Percentiles rank a stretch among this genome's conserved stretches.
phyloP scores from a whole-genome alignment of 2,329 filamentous ascomycete genomes.

The Rhinocladiella mackenziei region DNA sequence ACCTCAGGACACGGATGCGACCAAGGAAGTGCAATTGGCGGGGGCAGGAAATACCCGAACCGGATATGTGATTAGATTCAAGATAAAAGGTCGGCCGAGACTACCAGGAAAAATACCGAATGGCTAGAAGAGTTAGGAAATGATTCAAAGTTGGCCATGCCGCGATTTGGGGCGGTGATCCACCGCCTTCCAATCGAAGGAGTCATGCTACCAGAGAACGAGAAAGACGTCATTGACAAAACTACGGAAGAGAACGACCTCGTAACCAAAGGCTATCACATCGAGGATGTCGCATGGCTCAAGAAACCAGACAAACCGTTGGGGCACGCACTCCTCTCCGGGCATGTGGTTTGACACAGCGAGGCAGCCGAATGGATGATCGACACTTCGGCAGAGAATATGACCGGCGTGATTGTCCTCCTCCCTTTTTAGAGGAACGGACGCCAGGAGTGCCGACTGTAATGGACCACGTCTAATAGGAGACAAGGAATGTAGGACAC shows the following conservation, averaged over 20 bases:
- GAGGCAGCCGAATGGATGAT: conserved; percentile 30
- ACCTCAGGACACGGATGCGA: conserved; percentile 3
- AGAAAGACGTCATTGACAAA: conserved; percentile 19
- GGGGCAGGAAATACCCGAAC: conserved; percentile 26
- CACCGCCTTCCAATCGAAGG: conserved; percentile 28
- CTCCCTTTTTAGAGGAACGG: no score
- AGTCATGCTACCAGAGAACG: conserved; percentile 15
- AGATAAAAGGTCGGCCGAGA: conserved; percentile 23
- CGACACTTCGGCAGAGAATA: conserved; percentile 28
- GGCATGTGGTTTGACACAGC: conserved; percentile 31
- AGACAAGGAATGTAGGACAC: neutral
- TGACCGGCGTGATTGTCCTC: conserved; percentile 24
- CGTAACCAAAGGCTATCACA: conserved; percentile 20
- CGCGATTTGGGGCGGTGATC: conserved; percentile 25
- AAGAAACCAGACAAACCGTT: conserved; percentile 26
- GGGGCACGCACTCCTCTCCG: conserved; percentile 26
- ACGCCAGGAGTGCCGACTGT: conserved; percentile 25
- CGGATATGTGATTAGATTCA: conserved; percentile 30
- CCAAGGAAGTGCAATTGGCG: conserved; percentile 7
- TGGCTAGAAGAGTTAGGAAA: conserved; percentile 28
- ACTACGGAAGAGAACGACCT: conserved; percentile 28
- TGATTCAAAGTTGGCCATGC: conserved; percentile 28
- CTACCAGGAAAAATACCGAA: conserved; percentile 26
- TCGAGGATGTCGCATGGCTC: conserved; percentile 31
- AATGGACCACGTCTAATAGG: conserved; percentile 4